phyloP scores from a whole-genome alignment of 768 basidiomycete species.

The Coprinellus micaceus region DNA sequence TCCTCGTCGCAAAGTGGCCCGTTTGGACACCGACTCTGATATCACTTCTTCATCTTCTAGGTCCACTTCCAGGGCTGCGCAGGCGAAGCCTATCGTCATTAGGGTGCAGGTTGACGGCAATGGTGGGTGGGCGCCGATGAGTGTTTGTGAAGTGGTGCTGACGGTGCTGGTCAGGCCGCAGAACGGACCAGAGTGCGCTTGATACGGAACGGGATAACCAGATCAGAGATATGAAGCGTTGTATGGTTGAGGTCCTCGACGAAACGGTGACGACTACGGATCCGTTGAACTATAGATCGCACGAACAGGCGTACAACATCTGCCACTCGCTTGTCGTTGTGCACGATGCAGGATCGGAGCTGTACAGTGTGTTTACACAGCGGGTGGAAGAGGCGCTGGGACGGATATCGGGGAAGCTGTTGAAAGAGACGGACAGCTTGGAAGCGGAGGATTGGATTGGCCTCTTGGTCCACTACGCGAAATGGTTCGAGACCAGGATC shows the following conservation, averaged over 20 bases:
- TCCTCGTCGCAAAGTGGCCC: conserved; percentile 65
- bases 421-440: conserved; percentile 15
- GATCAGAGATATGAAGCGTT: not conserved
- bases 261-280: conserved; percentile 12
- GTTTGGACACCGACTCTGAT: conserved; percentile 64
- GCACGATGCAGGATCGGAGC: conserved; percentile 48
- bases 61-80: conserved; percentile 29
- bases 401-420: conserved; percentile 38
- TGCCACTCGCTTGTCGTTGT: conserved; percentile 16
- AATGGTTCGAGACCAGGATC: conserved; percentile 63
- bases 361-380: conserved; percentile 57
- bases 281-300: conserved; percentile 41
- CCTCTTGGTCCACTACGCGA: conserved; percentile 51
- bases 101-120: not conserved
- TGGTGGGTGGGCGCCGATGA: not conserved
- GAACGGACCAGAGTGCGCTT: not conserved
- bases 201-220: not conserved
- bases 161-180: no score
- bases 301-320: conserved; percentile 32
- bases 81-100: conserved; percentile 5
- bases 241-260: not conserved
- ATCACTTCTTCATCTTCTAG: conserved; percentile 59
- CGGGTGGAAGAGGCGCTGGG: conserved; percentile 50
- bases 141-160: not conserved
- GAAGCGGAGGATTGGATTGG: conserved; percentile 52